Conservation (phyloP, 495 filamentous ascomycete genomes). For the Penicillium odoratum region DNA sequence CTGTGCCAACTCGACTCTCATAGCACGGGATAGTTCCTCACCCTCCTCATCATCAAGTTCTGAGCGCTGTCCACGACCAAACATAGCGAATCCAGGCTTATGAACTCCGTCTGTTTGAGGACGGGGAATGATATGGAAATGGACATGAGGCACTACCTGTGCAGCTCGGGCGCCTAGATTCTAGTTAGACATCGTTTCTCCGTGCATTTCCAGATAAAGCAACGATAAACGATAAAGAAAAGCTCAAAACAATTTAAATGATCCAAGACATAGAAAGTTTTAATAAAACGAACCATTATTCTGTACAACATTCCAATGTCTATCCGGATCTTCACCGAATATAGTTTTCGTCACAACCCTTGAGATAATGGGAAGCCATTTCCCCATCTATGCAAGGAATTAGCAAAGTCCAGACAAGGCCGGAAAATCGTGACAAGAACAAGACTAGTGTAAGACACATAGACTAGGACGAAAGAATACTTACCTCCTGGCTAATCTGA, state of each 20-base stretch:
- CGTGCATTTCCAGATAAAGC: background rate
- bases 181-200: constrained; percentile 7
- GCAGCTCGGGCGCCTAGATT: constrained; percentile 69
- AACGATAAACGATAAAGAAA: background rate
- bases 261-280: background rate
- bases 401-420: background rate
- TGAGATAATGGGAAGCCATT: constrained; percentile 73
- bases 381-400: constrained; percentile 47
- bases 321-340: constrained; percentile 34
- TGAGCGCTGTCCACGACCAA: constrained; percentile 76
- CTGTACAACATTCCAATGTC: constrained; percentile 82
- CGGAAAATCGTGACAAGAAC: background rate
- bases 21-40: constrained; percentile 55
- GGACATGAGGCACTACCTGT: constrained; percentile 87
- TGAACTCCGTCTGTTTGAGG: constrained; percentile 35
- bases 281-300: constrained; percentile 70
- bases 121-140: constrained; percentile 89
- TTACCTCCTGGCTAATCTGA: constrained; percentile 53
- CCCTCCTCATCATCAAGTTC: constrained; percentile 88
- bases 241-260: background rate
- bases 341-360: constrained; percentile 61
- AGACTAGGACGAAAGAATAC: constrained; percentile 7
- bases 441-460: background rate
- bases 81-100: constrained; percentile 69
- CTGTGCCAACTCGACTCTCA: constrained; percentile 61